Evolutionary conservation across 176 grass and related monocot genomes (phyloP).

Genomic region (Coix lacrymajobi): DNA sequence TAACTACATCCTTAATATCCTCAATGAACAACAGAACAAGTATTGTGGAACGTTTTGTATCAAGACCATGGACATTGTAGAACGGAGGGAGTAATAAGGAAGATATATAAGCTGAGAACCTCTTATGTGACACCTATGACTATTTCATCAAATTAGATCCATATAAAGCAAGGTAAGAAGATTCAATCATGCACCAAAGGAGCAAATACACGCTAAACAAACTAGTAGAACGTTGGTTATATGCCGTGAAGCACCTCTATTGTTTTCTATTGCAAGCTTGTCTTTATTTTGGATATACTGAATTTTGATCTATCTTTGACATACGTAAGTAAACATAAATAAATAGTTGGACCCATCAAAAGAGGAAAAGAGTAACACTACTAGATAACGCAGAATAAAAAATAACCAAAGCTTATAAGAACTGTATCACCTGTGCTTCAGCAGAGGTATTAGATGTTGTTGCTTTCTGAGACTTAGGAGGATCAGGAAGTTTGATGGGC

Average conservation of each 20-base stretch:
- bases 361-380: neutral
- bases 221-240: neutral
- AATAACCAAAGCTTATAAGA: neutral
- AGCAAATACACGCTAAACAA: neutral
- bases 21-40: neutral
- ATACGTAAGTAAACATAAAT: neutral
- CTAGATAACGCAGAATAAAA: neutral
- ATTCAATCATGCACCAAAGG: neutral
- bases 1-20: neutral
- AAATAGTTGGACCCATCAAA: neutral
- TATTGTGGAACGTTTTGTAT: neutral
- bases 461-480: slow-evolving; percentile 24
- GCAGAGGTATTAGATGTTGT: slow-evolving; percentile 15
- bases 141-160: neutral
- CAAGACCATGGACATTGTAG: neutral
- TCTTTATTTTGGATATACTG: neutral
- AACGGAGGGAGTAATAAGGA: neutral
- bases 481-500: slow-evolving; percentile 30
- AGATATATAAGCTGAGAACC: neutral
- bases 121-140: neutral
- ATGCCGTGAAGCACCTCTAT: neutral
- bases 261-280: neutral
- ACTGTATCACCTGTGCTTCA: slow-evolving; percentile 25
- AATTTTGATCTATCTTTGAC: neutral
- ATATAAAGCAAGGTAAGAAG: neutral